Evolutionary conservation across 768 basidiomycete genomes (phyloP).

Genomic region (Mycena polygramma): DNA sequence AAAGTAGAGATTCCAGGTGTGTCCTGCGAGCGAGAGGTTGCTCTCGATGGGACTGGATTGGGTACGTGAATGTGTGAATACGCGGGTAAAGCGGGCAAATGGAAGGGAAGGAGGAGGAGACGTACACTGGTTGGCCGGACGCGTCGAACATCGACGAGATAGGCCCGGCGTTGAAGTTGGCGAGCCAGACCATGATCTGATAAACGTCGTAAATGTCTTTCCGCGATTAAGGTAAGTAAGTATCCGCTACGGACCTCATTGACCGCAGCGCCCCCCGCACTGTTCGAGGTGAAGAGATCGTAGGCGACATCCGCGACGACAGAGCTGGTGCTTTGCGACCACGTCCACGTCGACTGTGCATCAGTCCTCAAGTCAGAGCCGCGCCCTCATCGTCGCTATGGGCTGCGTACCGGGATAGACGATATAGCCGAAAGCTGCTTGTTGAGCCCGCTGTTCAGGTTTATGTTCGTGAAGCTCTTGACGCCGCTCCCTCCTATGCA

Average conservation of each 20-base stretch:
- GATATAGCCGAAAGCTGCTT: slow-evolving; percentile 65
- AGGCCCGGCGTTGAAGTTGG: slow-evolving; percentile 62
- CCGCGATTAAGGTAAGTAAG: no score
- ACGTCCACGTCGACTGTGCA: slow-evolving; percentile 66
- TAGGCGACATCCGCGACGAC: slow-evolving; percentile 71
- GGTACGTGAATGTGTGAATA: neutral
- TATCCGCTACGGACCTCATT: slow-evolving; percentile 44
- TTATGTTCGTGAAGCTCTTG: slow-evolving; percentile 73
- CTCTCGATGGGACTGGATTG: slow-evolving; percentile 53
- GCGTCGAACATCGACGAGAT: slow-evolving; percentile 64
- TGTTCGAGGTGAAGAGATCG: slow-evolving; percentile 72
- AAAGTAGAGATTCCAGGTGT: slow-evolving; percentile 69
- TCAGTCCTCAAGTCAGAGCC: neutral
- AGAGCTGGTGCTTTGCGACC: slow-evolving; percentile 59
- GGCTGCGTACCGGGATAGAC: slow-evolving; percentile 62
- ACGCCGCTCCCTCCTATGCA: slow-evolving; percentile 58
- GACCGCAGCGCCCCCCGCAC: slow-evolving; percentile 60
- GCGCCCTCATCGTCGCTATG: neutral
- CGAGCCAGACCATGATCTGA: slow-evolving; percentile 73
- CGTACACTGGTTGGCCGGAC: slow-evolving; percentile 54
- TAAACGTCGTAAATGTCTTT: no score
- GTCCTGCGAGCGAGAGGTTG: slow-evolving; percentile 60
- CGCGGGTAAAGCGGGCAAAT: neutral
- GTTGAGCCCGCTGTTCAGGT: slow-evolving; percentile 58
- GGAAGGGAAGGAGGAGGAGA: neutral